Evolutionary conservation across 164 flowering plant species (phyloP).

Genomic region (Pachysandra terminalis): DNA sequence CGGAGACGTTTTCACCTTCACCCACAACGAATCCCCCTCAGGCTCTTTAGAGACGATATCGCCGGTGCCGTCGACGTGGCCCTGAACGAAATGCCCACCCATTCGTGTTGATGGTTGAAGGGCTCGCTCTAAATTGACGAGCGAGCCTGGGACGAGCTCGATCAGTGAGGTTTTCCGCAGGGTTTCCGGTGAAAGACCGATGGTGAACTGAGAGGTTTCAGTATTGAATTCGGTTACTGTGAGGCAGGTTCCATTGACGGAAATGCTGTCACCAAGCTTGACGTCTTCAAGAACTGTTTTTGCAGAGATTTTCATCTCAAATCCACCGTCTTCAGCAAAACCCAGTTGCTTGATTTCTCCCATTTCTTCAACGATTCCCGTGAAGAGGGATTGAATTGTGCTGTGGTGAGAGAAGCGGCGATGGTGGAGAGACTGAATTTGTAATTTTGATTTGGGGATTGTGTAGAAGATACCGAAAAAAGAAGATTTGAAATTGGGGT

Average conservation of each 20-base stretch:
- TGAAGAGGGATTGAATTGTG: constrained; percentile 53
- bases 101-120: constrained; percentile 53
- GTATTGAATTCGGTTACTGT: constrained; percentile 70
- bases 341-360: constrained; percentile 70
- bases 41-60: constrained; percentile 51
- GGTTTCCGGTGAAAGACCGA: constrained; percentile 85
- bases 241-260: constrained; percentile 88
- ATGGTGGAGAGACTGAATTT: constrained; percentile 10
- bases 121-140: constrained; percentile 69
- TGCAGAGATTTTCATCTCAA: constrained; percentile 59
- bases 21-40: constrained; percentile 89
- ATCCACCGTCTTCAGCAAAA: constrained; percentile 42
- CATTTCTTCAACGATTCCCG: constrained; percentile 90
- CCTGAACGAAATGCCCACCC: constrained; percentile 99
- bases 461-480: constrained; percentile 18
- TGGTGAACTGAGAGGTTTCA: constrained; percentile 47
- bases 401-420: neutral
- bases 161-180: constrained; percentile 63
- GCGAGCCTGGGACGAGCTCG: constrained; percentile 55
- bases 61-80: constrained; percentile 93
- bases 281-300: constrained; percentile 63
- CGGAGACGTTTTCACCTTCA: constrained; percentile 59
- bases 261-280: constrained; percentile 87
- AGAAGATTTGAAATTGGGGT: constrained; percentile 18
- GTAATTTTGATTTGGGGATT: constrained; percentile 6